Evolutionary conservation across 495 filamentous ascomycete genomes (phyloP).

Genomic region (Daldinia bambusicola): DNA sequence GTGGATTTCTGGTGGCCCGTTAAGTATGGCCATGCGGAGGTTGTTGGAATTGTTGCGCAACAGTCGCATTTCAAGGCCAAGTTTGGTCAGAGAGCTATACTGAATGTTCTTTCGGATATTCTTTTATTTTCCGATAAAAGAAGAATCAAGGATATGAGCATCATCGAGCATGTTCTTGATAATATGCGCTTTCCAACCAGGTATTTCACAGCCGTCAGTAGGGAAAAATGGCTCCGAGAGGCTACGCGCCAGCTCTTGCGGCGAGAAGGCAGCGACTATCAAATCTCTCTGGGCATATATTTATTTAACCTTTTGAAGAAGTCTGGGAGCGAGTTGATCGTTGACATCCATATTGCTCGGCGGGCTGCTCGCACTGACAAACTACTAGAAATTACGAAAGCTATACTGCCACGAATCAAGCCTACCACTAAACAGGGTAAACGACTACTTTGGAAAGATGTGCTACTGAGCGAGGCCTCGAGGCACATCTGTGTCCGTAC

Average conservation of each 20-base stretch:
- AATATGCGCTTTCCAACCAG: background rate
- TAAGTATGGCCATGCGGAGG: background rate
- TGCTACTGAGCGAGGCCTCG: background rate
- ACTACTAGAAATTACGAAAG: background rate
- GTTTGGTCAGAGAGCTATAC: background rate
- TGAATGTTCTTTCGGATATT: background rate
- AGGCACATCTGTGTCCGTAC: background rate
- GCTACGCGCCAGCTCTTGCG: background rate
- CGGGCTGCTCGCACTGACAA: background rate
- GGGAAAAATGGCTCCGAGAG: background rate
- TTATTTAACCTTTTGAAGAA: background rate
- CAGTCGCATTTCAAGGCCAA: background rate
- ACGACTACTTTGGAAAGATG: background rate
- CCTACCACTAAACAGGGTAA: background rate
- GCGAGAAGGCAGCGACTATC: too few relatives aligned
- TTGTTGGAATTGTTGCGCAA: background rate
- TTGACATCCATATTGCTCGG: background rate
- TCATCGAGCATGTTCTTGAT: background rate
- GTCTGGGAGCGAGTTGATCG: background rate
- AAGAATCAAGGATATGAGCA: background rate
- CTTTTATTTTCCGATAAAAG: too few relatives aligned
- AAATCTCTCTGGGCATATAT: background rate
- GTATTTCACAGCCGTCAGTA: background rate
- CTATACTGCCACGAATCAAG: background rate
- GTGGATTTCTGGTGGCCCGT: slow-evolving; percentile 5